These are phyloP conservation scores for Fragaria nilgerrensis DNA, from an alignment of 306 rosid genomes.

Conservation along the genomic window DNA sequence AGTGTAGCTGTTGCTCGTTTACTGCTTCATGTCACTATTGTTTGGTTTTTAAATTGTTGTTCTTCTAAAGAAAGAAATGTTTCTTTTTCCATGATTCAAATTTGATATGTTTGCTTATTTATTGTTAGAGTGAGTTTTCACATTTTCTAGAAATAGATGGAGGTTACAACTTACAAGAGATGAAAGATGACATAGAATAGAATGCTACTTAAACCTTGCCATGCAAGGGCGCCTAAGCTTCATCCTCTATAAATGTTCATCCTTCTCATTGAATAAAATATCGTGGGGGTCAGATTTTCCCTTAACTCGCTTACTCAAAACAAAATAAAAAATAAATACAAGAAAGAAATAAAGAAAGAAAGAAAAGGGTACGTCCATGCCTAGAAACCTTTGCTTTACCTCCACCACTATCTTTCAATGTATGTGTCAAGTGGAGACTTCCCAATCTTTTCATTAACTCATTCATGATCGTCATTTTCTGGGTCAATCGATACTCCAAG, in stretches of 20 bases:
- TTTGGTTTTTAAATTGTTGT: background rate
- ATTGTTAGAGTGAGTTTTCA: no score
- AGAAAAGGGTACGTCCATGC: background rate
- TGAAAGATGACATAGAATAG: background rate
- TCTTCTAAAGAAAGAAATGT: background rate
- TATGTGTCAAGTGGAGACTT: background rate
- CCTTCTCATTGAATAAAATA: background rate
- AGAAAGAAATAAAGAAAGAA: no score
- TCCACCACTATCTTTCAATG: background rate
- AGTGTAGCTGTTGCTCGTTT: constrained; percentile 11
- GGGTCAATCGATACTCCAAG: background rate
- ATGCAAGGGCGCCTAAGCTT: background rate
- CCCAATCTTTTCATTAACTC: background rate
- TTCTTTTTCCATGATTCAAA: background rate
- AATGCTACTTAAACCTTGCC: background rate
- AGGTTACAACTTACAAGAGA: background rate
- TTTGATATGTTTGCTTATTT: background rate
- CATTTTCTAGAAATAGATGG: background rate
- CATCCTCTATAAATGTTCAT: background rate
- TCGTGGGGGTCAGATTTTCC: no score
- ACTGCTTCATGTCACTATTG: constrained; percentile 13
- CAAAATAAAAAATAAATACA: no score
- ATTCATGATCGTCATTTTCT: background rate
- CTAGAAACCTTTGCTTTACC: background rate
- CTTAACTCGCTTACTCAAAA: background rate